Evolutionary conservation across 2,329 filamentous ascomycete genomes (phyloP), one percentile per base, ranked within the genome.

Genomic region (Pestalotiopsis sp.): DNA sequence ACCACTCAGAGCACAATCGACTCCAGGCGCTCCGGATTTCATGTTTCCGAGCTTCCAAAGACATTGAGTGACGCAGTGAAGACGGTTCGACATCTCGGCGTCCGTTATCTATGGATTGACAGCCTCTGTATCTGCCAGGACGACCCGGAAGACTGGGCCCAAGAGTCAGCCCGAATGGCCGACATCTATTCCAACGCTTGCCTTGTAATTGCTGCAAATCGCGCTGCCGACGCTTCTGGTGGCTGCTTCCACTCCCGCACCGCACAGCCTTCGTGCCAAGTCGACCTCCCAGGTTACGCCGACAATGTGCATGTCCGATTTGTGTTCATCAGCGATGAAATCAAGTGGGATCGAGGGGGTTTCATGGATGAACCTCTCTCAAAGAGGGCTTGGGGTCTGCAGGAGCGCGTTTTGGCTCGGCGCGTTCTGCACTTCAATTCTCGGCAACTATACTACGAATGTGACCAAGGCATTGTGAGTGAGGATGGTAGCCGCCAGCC

Each of bases 41-140:
- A 63, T n/a, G 4, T 69, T 59, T 41, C 49, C 59, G 20, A 70
- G 12, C 23, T 66, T 66, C 25, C 68, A 45, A 67, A 57, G 25
- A 70, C 59, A 4, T 69, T 67, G 14, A 7, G 38, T 9, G 65
- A 67, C n/a, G 57, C 65, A 2, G 57, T 61, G 20, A 61, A 4
- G n/a, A 38, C 59, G 9, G 31, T 56, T 7, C 31, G 20, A 0
- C 38, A 45, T 31, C n/a, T 67, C 1, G 66, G 66, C 17, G 27
- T 67, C 0, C 38, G 27, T 20, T 72, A 70, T 60, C 65, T 72
- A 12, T 70, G 69, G 72, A 69, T 72, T n/a, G 69, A 73, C 45
- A 64, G 60, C 14, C 65, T 72, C 3, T 72, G 72, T 27, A 72
- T 73, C 27, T 63, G 70, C 49, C 69, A 72, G 27, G 66, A 71